Evolutionary conservation across 306 rosid genomes (phyloP).

Genomic region (Arachis stenosperma): DNA sequence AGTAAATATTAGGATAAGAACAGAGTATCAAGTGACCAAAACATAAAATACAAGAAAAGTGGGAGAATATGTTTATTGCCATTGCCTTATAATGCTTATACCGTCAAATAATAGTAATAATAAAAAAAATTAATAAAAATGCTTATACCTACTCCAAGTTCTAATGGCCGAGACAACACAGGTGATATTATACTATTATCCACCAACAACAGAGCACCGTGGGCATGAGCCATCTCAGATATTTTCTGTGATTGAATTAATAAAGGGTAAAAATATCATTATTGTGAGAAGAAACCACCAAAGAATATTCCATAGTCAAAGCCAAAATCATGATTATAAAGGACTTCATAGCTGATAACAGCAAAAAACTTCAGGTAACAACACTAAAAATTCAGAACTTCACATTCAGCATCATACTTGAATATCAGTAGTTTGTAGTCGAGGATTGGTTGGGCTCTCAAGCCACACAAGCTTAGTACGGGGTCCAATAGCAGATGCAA

Average conservation of each 20-base stretch:
- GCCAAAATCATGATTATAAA: slow-evolving; percentile 2
- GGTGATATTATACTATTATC: slow-evolving; percentile 98
- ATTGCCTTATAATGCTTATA: neutral
- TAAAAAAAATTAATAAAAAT: neutral
- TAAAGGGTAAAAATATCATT: slow-evolving; percentile 7
- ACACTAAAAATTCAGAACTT: slow-evolving; percentile 27
- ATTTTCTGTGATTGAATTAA: slow-evolving; percentile 67
- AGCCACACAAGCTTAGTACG: slow-evolving; percentile 90
- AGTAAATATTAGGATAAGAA: slow-evolving; percentile 4
- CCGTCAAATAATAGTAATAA: no score
- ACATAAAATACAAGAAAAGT: neutral
- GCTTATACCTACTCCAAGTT: slow-evolving; percentile 89
- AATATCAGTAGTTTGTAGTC: slow-evolving; percentile 74
- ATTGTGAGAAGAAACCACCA: slow-evolving; percentile 21
- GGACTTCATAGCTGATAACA: neutral
- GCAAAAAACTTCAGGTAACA: slow-evolving; percentile 21
- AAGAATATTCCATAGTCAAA: slow-evolving; percentile 17
- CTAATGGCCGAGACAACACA: slow-evolving; percentile 81
- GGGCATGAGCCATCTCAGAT: slow-evolving; percentile 74
- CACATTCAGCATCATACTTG: slow-evolving; percentile 57
- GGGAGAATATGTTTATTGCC: slow-evolving; percentile 8
- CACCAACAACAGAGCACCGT: slow-evolving; percentile 78
- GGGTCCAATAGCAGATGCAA: slow-evolving; percentile 81
- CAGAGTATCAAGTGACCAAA: neutral
- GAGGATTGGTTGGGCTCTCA: slow-evolving; percentile 97